A percentile compares a stretch with the other conserved stretches of the same genome.
Conservation (phyloP, 352 stramenopile species). For the Phytophthora pseudosyringae region DNA sequence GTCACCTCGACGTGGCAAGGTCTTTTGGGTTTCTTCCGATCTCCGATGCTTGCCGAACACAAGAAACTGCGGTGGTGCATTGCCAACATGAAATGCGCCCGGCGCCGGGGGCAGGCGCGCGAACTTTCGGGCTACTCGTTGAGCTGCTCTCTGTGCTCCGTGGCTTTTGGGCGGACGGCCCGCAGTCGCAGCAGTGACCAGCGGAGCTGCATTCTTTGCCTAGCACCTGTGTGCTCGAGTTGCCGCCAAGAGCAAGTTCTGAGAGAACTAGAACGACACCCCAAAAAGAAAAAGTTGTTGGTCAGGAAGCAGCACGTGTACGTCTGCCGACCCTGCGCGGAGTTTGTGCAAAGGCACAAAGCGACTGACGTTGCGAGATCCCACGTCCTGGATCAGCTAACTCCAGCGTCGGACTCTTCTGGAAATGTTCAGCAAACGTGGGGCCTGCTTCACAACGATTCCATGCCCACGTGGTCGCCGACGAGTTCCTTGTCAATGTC, state of each 20-base stretch:
- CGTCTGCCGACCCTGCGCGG: conserved; percentile 32
- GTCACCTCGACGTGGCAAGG: conserved; percentile 35
- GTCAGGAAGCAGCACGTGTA: conserved; percentile 30
- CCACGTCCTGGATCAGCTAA: conserved; percentile 21
- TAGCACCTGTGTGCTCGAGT: conserved; percentile 32
- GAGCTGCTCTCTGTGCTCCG: conserved; percentile 31
- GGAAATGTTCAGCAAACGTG: conserved; percentile 25
- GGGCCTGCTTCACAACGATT: conserved; percentile 35
- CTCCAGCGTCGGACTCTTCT: conserved; percentile 31
- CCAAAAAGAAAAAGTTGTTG: conserved; percentile 28
- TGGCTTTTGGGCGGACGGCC: conserved; percentile 25
- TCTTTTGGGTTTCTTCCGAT: conserved; percentile 33
- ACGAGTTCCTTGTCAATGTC: conserved; percentile 36
- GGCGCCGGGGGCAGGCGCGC: conserved; percentile 20
- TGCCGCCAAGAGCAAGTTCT: conserved; percentile 34
- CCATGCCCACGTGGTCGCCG: conserved; percentile 34
- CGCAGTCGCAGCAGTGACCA: conserved; percentile 33
- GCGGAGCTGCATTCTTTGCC: conserved; percentile 31
- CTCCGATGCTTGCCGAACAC: conserved; percentile 32
- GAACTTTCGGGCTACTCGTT: conserved; percentile 24
- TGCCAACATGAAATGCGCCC: conserved; percentile 33
- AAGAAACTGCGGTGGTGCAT: conserved; percentile 49
- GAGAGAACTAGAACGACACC: conserved; percentile 23
- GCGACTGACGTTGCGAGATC: conserved; percentile 26
- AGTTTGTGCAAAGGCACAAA: conserved; percentile 36